A percentile compares a stretch with the other conserved stretches of the same genome.
Evolutionary conservation across 768 basidiomycete genomes (phyloP).

Genomic region (Lentinula detonsa): DNA sequence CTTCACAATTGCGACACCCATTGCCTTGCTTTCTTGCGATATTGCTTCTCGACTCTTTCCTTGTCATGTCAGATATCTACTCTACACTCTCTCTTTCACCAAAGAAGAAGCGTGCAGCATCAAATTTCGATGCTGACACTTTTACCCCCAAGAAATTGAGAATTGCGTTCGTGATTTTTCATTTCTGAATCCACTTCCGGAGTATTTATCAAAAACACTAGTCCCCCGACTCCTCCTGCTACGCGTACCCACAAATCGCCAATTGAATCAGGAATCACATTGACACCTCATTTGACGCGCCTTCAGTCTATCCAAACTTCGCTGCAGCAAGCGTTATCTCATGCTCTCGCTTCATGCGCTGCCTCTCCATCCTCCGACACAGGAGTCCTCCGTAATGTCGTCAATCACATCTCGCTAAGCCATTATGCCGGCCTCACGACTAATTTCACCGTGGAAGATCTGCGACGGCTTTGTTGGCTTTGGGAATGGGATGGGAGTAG

Average conservation of each 20-base stretch:
- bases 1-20: constrained; percentile 1
- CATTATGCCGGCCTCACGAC: constrained; percentile 64
- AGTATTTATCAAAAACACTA: constrained; percentile 14
- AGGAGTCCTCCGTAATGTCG: constrained; percentile 68
- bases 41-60: constrained; percentile 11
- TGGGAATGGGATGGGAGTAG: constrained; percentile 76
- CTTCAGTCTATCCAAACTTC: constrained; percentile 60
- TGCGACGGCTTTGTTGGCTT: constrained; percentile 76
- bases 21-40: constrained; percentile 4
- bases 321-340: constrained; percentile 77
- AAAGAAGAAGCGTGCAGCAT: constrained; percentile 56
- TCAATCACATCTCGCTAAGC: constrained; percentile 68
- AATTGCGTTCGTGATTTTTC: constrained; percentile 34
- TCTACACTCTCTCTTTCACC: constrained; percentile 60
- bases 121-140: constrained; percentile 49
- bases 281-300: constrained; percentile 57
- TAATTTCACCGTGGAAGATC: constrained; percentile 61
- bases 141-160: constrained; percentile 69
- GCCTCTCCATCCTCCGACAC: constrained; percentile 72
- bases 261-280: constrained; percentile 15
- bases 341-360: constrained; percentile 79
- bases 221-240: constrained; percentile 55
- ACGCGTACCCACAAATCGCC: constrained; percentile 32
- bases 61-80: constrained; percentile 54
- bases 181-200: too few species aligned